Conservation (phyloP, 129 eudicot species). For the Saussurea involucrata region DNA sequence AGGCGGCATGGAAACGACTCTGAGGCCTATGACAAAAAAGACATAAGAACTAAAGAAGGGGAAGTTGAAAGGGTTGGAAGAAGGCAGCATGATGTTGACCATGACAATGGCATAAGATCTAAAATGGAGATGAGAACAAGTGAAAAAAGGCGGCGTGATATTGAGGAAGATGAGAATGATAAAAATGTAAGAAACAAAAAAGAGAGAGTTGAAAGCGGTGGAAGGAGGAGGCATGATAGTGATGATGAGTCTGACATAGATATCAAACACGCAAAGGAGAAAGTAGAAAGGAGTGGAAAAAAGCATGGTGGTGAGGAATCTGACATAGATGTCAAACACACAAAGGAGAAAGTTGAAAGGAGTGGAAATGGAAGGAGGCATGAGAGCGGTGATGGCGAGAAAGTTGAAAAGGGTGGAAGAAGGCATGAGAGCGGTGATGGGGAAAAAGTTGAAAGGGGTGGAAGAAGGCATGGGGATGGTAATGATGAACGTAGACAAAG, state of each 20-base stretch:
- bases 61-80: constrained; percentile 1
- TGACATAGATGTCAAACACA: background rate
- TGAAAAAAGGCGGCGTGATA: no score
- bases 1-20: constrained; percentile 28
- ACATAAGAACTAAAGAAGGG: background rate
- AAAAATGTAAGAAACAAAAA: background rate
- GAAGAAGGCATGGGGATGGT: constrained; percentile 10
- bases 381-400: background rate
- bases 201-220: constrained; percentile 7
- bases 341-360: background rate
- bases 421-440: constrained; percentile 24
- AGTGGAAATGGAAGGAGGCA: constrained; percentile 3
- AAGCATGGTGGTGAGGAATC: background rate
- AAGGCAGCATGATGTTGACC: constrained; percentile 28
- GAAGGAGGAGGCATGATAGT: background rate
- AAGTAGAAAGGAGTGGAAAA: constrained; percentile 3
- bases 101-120: background rate
- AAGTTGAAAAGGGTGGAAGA: constrained; percentile 22
- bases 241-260: background rate
- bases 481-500: constrained; percentile 19
- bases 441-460: constrained; percentile 15
- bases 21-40: constrained; percentile 4
- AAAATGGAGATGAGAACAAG: no score
- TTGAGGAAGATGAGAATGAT: background rate
- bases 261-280: background rate